These are phyloP conservation scores for Aspergillus jensenii DNA, from an alignment of 2,329 filamentous ascomycete species.

Conservation along the genomic window DNA sequence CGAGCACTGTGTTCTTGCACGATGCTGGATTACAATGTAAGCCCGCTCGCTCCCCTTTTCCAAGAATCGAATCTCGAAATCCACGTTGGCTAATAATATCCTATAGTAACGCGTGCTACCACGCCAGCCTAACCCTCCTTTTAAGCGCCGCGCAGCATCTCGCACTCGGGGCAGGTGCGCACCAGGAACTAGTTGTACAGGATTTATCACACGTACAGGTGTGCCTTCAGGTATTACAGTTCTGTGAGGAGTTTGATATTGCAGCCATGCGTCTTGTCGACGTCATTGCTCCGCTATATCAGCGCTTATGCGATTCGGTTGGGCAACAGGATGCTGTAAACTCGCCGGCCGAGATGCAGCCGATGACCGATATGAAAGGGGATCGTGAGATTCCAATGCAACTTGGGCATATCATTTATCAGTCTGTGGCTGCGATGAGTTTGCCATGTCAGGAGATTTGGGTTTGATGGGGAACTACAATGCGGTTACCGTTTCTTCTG, in stretches of 20 bases:
- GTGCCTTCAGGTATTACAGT: background rate
- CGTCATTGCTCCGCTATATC: background rate
- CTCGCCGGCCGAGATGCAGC: too few relatives aligned
- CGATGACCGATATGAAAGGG: background rate
- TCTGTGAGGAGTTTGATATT: slow-evolving; percentile 1
- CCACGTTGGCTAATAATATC: too few relatives aligned
- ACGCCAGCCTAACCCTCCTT: background rate
- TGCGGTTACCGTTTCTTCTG: too few relatives aligned
- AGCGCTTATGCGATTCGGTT: background rate
- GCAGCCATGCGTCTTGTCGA: slow-evolving; percentile 1
- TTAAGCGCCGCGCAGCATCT: background rate
- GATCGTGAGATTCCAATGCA: background rate
- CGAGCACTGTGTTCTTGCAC: background rate
- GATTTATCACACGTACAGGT: background rate
- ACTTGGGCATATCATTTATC: background rate
- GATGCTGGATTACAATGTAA: slow-evolving; percentile 4
- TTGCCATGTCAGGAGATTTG: slow-evolving; percentile 1
- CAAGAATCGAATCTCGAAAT: background rate
- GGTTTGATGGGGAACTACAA: background rate
- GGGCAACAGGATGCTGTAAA: background rate
- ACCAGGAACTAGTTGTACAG: background rate
- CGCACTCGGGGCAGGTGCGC: background rate
- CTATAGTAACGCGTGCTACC: background rate
- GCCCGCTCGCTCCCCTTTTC: background rate
- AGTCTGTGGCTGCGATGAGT: background rate